phyloP scores from a whole-genome alignment of 2,329 filamentous ascomycete genomes.

The Penicillium sp. region DNA sequence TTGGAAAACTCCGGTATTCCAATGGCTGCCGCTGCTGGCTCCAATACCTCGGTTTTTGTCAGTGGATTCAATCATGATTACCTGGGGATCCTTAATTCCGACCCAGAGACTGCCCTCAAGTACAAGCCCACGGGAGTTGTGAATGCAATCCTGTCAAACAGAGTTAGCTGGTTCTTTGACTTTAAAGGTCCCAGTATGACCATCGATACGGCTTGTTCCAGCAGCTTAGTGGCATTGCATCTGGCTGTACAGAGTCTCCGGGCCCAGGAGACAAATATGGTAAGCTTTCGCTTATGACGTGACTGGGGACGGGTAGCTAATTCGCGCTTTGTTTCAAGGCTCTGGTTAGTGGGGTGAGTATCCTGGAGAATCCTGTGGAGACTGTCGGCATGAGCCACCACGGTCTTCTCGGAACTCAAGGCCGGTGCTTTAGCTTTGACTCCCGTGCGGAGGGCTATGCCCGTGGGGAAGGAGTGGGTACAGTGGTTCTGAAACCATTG shows the following conservation, averaged over 20 bases:
- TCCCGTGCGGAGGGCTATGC: conserved; percentile 36
- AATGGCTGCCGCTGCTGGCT: conserved; percentile 24
- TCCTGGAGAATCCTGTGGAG: conserved; percentile 36
- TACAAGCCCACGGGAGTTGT: conserved; percentile 23
- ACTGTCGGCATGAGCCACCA: conserved; percentile 35
- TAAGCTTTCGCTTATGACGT: conserved; percentile 7
- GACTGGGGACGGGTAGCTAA: neutral
- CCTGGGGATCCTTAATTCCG: conserved; percentile 21
- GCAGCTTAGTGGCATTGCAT: conserved; percentile 38
- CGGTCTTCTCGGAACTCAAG: conserved; percentile 38
- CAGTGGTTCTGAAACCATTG: conserved; percentile 33
- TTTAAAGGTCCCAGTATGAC: conserved; percentile 32
- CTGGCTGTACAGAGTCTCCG: conserved; percentile 37
- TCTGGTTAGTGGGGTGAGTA: conserved; percentile 39
- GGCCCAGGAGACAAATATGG: conserved; percentile 23
- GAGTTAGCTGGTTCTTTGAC: conserved; percentile 29
- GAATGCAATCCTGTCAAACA: conserved; percentile 22
- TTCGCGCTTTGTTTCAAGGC: conserved; percentile 18
- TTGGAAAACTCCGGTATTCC: conserved; percentile 32
- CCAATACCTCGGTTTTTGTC: conserved; percentile 28
- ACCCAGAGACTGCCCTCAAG: conserved; percentile 23
- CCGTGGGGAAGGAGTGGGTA: conserved; percentile 36
- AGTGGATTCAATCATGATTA: conserved; percentile 30
- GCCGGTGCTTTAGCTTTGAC: conserved; percentile 33
- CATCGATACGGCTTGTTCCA: conserved; percentile 45